phyloP scores from a whole-genome alignment of 176 grass and related monocot species.

The Zoysia pacifica region DNA sequence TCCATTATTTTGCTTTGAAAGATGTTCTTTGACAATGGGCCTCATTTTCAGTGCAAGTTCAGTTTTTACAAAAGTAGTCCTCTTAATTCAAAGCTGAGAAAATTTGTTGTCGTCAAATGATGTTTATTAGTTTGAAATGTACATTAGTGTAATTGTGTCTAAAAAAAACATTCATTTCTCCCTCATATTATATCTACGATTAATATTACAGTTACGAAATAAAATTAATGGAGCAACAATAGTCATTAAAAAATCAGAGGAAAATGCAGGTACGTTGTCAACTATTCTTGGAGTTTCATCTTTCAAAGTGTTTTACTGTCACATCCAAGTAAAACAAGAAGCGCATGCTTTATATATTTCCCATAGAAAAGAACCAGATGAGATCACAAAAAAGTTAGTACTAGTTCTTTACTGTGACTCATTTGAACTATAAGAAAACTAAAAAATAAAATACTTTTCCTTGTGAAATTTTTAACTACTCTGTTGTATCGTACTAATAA shows the following conservation, averaged over 20 bases:
- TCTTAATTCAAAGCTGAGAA: conserved; percentile 10
- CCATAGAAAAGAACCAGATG: background rate
- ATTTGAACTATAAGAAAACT: background rate
- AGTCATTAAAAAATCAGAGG: conserved; percentile 85
- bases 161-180: background rate
- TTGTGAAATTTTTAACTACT: background rate
- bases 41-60: conserved; percentile 7
- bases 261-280: conserved; percentile 70
- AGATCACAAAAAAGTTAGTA: conserved; percentile 5
- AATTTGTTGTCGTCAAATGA: conserved; percentile 9
- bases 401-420: conserved; percentile 1
- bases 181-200: conserved; percentile 39
- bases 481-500: conserved; percentile 15
- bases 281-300: conserved; percentile 15
- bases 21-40: conserved; percentile 22
- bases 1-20: conserved; percentile 21
- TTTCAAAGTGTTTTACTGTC: background rate
- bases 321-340: background rate
- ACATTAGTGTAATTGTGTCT: conserved; percentile 7
- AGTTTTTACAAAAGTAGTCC: background rate
- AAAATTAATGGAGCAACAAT: conserved; percentile 92
- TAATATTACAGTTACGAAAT: conserved; percentile 79
- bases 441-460: background rate
- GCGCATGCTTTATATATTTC: conserved; percentile 20
- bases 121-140: conserved; percentile 11